Base-by-base conservation (phyloP, 106 monocot species). In the Acorus gramineus region DNA sequence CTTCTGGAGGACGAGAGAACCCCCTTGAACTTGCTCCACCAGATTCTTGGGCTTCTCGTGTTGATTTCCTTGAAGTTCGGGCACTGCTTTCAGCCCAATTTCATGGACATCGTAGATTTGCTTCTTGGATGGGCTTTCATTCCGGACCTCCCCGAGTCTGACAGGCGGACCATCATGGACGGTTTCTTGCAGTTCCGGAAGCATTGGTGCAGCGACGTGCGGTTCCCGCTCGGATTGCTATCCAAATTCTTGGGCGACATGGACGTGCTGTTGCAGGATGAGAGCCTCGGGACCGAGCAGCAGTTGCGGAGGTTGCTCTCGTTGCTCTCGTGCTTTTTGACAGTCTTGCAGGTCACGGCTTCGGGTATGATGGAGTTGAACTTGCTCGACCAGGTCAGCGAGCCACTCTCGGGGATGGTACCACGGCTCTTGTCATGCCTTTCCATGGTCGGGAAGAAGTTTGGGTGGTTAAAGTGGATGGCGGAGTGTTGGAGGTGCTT, bases 1-100 rank as follows among this genome's bases (percentile, higher is more conserved):
- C 69, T 98, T 65, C 91, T 98, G 0, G 98, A 98, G 77, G 92
- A 98, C 51, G 98, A 98, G 77, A 82, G 88, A 61, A 98, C 98
- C 57, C 77, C 91, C 14, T 66, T 85, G 14, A 60, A 69, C 55
- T 67, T 98, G 62, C 78, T 98, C 44, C 75, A 71, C 45, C 85
- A 73, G 46, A 74, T 98, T 52, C 80, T 92, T 43, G 65, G 73
- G 49, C 53, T 92, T 5, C 73, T 98, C 14, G 68, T 79, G 4
- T 52, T 88, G 61, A 75, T 98, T 53, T 85, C 98, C 43, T 49
- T 57, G 44, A 98, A 98, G 62, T 92, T 78, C 50, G 71, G 13
- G 14, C 73, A 76, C 46, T 92, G 85, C 68, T 92, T 98, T 71
- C 78, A 77, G 72, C 87, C 75, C 56, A 85, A 92, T 68, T 98